Evolutionary conservation across 768 basidiomycete genomes (phyloP), one percentile per base, ranked within the genome.

Genomic region (Lactarius psammicola): DNA sequence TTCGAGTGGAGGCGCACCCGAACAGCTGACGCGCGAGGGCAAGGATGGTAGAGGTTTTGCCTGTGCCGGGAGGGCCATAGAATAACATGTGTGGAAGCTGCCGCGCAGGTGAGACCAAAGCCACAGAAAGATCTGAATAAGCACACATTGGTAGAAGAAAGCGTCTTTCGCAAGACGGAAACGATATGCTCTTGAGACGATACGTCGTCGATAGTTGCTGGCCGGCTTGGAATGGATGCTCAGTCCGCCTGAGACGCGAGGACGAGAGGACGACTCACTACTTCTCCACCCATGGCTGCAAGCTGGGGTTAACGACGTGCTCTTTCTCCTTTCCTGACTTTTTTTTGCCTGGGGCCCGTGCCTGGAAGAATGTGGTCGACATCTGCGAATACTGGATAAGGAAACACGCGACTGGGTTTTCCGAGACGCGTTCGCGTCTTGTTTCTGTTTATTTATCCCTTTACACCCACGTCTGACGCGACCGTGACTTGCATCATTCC

Each of bases 51-150:
- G 94, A 96, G 15, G 97, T 99, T 77, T 99, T 99, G 49, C 97
- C 97, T 15, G 96, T 98, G 36, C 97, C 97, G 18, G 97, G 97
- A 34, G 97, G 97, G 1, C 97, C 97, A 71, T 99, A 99, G 81
- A 99, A 99, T 56, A 99, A 80, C 95, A 98, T 98, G 74, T 99
- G 97, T 6, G 97, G 96, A 59, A 99, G 82, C 97, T 99, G 74
- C 11, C 42, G n/a, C 56, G 20, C 28, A 33, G 23, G 38, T 62
- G 28, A 36, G 51, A 62, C 44, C 42, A 60, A 38, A 62, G 34
- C 26, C 62, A 36, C 34, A 40, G 30, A 20, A 38, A 55, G 30
- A 60, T 28, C 15, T 55, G 51, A 55, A 49, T 8, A 17, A 57
- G 66, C 79, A 63, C 73, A 97, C 96, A 79, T 99, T 99, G 33